Evolutionary conservation across 805 yeast genomes (phyloP), one percentile per base, ranked within the genome.

Genomic region (Wickerhamiella azyma): DNA sequence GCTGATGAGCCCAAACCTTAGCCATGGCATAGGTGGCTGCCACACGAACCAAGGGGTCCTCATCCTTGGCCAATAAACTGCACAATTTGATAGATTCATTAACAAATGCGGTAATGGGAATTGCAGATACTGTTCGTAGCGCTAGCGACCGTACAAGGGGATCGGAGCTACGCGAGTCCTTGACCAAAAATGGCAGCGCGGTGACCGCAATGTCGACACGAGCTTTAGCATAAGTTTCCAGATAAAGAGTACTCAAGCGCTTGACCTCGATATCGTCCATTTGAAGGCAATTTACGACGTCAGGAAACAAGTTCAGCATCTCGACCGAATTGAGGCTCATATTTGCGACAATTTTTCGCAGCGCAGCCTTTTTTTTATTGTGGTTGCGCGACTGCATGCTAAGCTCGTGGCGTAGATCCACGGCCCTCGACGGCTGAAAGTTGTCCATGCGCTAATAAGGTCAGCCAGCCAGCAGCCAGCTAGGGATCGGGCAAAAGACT

Each of bases 321-420:
- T 89, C 96, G 47, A 72, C 72, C 60, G 84, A 85, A 42, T 86
- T 85, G 63, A 85, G 70, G 5, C 94, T 80, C 62, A 85, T 72
- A 61, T 86, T 88, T 37, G 94, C 89, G 7, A 88, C 69, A 24
- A 85, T 72, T 56, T 81, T 82, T 60, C 79, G 79, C 56, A 89
- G 59, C 1, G 78, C 71, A 9, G 66, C 63, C 53, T 72, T 75
- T 46, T 63, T 65, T 29, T 55, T 53, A 43, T 63, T 60, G 50
- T 59, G 61, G 53, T 66, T 68, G 40, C 53, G 53, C 41, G 57
- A 61, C 39, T 63, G 66, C 14, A 53, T 48, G 36, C 57, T 53
- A 40, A 65, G 55, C 41, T 62, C 66, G 5, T 55, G 53, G 42
- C 61, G 55, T 29, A 66, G 60, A 47, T 66, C 69, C 24, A 59